Percentiles rank a stretch among this genome's conserved stretches.
phyloP scores from a whole-genome alignment of 2,329 filamentous ascomycete species.

The Curvularia sp. region DNA sequence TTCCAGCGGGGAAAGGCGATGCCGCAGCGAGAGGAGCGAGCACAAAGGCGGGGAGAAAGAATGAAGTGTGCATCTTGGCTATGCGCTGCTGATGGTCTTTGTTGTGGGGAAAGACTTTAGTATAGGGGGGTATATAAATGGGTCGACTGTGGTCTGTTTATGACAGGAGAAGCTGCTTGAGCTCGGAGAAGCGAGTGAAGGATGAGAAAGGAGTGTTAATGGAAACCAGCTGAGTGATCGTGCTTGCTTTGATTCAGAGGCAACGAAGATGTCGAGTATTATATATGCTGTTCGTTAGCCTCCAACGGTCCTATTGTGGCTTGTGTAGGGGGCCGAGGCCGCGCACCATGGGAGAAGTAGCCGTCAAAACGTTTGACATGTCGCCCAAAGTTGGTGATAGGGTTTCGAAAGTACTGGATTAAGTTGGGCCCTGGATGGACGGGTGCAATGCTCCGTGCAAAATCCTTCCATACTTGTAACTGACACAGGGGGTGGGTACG shows the following conservation, averaged over 20 bases:
- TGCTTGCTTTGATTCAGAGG: conserved; percentile 5
- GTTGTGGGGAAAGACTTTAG: conserved; percentile 1
- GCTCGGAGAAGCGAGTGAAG: conserved; percentile 35
- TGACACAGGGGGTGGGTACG: conserved; percentile 7
- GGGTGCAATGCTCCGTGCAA: conserved; percentile 3
- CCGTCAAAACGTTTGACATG: conserved; percentile 22
- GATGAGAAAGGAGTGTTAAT: conserved; percentile 19
- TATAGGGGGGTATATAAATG: not conserved
- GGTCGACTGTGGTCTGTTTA: not conserved
- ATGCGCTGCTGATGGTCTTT: not conserved
- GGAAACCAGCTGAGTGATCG: conserved; percentile 9
- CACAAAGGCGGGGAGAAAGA: conserved; percentile 29
- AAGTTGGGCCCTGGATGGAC: conserved; percentile 7
- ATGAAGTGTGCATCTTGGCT: conserved; percentile 35
- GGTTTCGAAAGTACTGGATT: conserved; percentile 6
- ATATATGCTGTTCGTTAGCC: conserved; percentile 19
- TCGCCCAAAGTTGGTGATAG: conserved; percentile 21
- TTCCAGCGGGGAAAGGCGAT: conserved; percentile 27
- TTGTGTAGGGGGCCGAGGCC: conserved; percentile 22
- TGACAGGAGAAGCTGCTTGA: conserved; percentile 41
- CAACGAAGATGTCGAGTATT: conserved; percentile 11
- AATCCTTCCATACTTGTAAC: not conserved
- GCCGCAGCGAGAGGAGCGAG: conserved; percentile 37
- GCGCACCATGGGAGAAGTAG: conserved; percentile 4
- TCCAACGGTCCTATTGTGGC: conserved; percentile 5